Conservation (phyloP, 768 basidiomycete species). For the Calocera cornea region DNA sequence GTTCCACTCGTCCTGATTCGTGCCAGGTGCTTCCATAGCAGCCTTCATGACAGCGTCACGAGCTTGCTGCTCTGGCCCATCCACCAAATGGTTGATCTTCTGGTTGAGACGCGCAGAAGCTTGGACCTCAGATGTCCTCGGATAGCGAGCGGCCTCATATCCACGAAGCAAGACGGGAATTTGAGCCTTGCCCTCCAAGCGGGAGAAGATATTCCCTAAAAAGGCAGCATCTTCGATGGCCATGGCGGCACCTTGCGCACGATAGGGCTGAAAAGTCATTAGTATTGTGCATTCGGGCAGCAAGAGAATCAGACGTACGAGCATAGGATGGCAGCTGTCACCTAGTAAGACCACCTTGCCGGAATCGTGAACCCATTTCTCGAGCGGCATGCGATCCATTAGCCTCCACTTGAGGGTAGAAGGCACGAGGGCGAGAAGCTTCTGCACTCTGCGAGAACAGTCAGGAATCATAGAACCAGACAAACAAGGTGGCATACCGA, state of each 20-base stretch:
- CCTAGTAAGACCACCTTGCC: slow-evolving; percentile 42
- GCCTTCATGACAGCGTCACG: slow-evolving; percentile 33
- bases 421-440: slow-evolving; percentile 25
- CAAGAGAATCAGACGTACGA: slow-evolving; percentile 27
- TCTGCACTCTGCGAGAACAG: slow-evolving; percentile 23
- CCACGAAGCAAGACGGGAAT: slow-evolving; percentile 39
- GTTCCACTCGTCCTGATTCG: slow-evolving; percentile 33
- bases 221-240: slow-evolving; percentile 51
- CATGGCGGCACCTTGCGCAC: slow-evolving; percentile 38
- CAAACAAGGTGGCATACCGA: not conserved
- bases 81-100: slow-evolving; percentile 32
- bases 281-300: not conserved
- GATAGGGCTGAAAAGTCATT: slow-evolving; percentile 33
- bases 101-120: slow-evolving; percentile 35
- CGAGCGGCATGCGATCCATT: slow-evolving; percentile 26
- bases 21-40: not conserved
- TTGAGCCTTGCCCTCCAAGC: slow-evolving; percentile 35
- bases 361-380: slow-evolving; percentile 37
- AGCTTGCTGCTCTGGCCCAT: slow-evolving; percentile 32
- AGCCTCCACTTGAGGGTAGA: slow-evolving; percentile 30
- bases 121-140: slow-evolving; percentile 36
- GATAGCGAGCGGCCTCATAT: slow-evolving; percentile 45
- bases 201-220: slow-evolving; percentile 44
- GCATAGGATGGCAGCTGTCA: slow-evolving; percentile 45
- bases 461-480: not conserved